phyloP scores from a whole-genome alignment of 148 eudicot genomes.

The Silene latifolia region DNA sequence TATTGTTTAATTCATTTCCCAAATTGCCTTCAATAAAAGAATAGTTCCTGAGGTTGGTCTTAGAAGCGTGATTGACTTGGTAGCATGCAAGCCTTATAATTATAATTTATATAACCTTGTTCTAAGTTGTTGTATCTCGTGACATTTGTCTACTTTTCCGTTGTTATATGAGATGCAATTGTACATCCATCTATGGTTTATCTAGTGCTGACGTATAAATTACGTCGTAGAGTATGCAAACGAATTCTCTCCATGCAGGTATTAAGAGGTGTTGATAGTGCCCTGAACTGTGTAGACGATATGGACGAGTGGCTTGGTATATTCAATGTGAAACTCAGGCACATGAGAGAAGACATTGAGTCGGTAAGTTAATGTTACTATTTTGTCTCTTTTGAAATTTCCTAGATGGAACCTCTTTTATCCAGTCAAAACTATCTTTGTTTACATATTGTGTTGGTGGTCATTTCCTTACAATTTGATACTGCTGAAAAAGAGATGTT shows the following conservation, averaged over 20 bases:
- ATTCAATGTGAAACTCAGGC: conserved; percentile 88
- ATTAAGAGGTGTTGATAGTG: conserved; percentile 69
- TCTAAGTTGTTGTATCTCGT: no score
- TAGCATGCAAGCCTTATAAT: no score
- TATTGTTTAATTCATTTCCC: no score
- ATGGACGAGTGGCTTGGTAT: conserved; percentile 99
- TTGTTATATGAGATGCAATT: no score
- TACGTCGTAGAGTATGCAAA: not conserved
- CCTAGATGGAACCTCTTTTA: not conserved
- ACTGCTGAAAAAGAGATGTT: not conserved
- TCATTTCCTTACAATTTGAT: not conserved
- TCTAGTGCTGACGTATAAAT: conserved; percentile 1
- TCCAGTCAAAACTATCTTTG: not conserved
- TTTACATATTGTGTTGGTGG: not conserved
- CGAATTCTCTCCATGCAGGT: conserved; percentile 50
- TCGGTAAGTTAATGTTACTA: conserved; percentile 50
- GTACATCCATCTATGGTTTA: not conserved
- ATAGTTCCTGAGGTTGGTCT: no score
- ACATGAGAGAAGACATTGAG: conserved; percentile 98
- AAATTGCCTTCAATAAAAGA: no score
- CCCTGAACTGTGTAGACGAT: conserved; percentile 78
- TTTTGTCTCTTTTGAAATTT: not conserved
- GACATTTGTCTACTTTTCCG: no score
- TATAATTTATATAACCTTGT: no score
- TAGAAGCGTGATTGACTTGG: no score